A percentile compares a stretch with the other conserved stretches of the same genome.
phyloP scores from a whole-genome alignment of 306 rosid genomes.

The Cucumis cinereus region DNA sequence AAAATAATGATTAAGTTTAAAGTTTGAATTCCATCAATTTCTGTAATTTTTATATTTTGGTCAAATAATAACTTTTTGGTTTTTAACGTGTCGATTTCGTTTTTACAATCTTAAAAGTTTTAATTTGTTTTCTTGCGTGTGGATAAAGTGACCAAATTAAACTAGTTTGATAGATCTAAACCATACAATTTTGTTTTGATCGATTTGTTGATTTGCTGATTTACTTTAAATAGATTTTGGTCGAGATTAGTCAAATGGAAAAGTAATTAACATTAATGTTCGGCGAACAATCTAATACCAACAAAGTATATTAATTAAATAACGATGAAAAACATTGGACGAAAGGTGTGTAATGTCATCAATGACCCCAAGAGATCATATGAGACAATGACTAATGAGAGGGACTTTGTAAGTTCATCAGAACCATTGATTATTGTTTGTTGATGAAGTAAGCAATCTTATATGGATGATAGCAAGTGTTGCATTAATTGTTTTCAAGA shows the following conservation, averaged over 20 bases:
- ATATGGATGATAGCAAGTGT: neutral
- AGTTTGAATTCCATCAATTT: neutral
- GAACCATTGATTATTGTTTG: neutral
- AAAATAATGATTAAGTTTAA: neutral
- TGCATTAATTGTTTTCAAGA: neutral
- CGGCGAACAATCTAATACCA: neutral
- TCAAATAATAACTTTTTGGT: neutral
- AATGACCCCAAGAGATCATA: neutral
- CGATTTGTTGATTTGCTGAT: too few relatives aligned
- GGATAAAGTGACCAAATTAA: neutral
- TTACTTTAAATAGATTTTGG: too few relatives aligned
- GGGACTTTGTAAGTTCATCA: neutral
- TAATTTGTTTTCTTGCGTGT: neutral
- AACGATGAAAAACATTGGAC: neutral
- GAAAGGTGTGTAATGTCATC: neutral
- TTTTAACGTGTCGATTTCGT: neutral
- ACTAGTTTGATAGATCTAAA: neutral
- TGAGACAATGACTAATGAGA: neutral
- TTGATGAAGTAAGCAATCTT: neutral
- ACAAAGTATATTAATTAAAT: neutral
- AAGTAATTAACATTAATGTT: too few relatives aligned
- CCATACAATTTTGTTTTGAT: neutral
- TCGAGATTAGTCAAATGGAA: too few relatives aligned
- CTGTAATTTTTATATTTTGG: neutral
- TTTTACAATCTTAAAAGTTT: neutral